Conservation (phyloP, 495 filamentous ascomycete genomes). For the Hypoxylon crocopeplum region DNA sequence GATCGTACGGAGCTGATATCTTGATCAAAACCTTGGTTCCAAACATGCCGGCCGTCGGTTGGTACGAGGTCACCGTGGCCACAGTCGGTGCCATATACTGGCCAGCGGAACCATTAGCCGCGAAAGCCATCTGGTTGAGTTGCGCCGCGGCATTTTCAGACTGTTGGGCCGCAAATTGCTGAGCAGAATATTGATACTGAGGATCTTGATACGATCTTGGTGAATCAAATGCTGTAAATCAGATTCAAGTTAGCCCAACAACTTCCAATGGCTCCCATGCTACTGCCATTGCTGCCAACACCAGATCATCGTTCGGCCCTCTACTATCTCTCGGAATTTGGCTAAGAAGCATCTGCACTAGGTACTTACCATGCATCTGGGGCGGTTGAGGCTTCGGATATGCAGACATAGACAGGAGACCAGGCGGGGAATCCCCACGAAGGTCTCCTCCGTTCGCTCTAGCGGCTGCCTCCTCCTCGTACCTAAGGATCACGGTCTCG, state of each 20-base stretch:
- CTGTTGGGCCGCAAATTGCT: conserved; percentile 48
- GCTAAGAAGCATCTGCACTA: not conserved
- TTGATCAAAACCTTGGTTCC: conserved; percentile 75
- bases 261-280: too few relatives aligned
- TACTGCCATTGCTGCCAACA: too few relatives aligned
- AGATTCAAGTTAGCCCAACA: conserved; percentile 40
- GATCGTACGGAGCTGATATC: conserved; percentile 75
- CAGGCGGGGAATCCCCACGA: conserved; percentile 55
- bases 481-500: conserved; percentile 55
- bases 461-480: conserved; percentile 55
- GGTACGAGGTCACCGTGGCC: conserved; percentile 68
- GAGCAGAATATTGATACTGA: conserved; percentile 53
- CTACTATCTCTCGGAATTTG: too few relatives aligned
- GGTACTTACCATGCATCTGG: conserved; percentile 56
- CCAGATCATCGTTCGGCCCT: too few relatives aligned
- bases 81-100: conserved; percentile 57
- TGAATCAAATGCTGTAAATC: conserved; percentile 55
- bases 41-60: conserved; percentile 69
- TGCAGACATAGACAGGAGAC: conserved; percentile 58
- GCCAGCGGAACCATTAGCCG: conserved; percentile 56
- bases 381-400: conserved; percentile 53
- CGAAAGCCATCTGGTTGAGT: conserved; percentile 61
- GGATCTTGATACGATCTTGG: conserved; percentile 50
- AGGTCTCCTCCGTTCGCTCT: conserved; percentile 55
- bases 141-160: conserved; percentile 56